Percentiles rank a stretch among this genome's conserved stretches.
Conservation (phyloP, 257 asterid genomes). For the Solanum sparsipilum region DNA sequence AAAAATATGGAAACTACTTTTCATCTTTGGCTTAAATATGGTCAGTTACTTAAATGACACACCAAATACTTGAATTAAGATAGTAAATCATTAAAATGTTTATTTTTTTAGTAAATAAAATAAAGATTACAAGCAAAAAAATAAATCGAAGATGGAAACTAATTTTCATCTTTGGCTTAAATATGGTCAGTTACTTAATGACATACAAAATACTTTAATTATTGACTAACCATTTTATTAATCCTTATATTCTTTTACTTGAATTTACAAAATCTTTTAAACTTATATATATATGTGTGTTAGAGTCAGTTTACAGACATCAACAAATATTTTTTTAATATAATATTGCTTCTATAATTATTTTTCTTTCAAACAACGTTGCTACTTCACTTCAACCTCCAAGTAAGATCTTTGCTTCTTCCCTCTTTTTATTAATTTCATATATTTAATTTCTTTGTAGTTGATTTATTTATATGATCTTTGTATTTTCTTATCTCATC, state of each 20-base stretch:
- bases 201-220: neutral
- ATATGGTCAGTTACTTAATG: neutral
- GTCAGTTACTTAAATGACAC: neutral
- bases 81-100: neutral
- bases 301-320: neutral
- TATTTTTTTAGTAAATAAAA: neutral
- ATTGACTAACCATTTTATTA: neutral
- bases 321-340: too few relatives aligned
- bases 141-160: neutral
- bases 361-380: neutral
- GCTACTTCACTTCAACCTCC: neutral
- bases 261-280: neutral
- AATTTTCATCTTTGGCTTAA: neutral
- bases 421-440: neutral
- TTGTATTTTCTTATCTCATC: neutral
- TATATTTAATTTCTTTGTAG: neutral
- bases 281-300: too few relatives aligned
- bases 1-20: neutral
- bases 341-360: neutral
- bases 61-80: neutral
- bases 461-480: neutral
- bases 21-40: neutral
- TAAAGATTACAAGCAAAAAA: neutral
- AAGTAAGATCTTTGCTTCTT: neutral
- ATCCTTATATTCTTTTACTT: neutral